A percentile compares a stretch with the other conserved stretches of the same genome.
Conservation (phyloP, 129 eudicot genomes). For the Silybum marianum region DNA sequence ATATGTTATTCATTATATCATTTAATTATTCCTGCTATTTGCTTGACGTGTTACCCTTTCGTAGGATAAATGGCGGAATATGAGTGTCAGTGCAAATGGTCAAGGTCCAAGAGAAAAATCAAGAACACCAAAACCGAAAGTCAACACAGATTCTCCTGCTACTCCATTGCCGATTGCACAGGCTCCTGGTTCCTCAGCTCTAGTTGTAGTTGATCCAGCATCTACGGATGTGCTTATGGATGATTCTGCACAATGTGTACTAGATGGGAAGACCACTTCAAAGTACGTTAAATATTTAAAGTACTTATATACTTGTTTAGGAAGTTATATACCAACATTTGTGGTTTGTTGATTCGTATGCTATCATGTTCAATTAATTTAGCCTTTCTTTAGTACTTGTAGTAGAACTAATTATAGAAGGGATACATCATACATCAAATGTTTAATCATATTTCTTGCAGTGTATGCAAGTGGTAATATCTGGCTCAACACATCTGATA, state of each 20-base stretch:
- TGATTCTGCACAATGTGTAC: conserved; percentile 52
- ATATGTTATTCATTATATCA: not conserved
- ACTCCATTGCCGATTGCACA: conserved; percentile 41
- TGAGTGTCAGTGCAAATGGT: conserved; percentile 75
- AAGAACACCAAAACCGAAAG: conserved; percentile 56
- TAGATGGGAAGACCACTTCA: conserved; percentile 63
- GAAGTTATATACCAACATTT: not conserved
- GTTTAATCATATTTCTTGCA: not conserved
- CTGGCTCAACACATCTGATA: conserved; percentile 10
- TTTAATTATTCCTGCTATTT: not conserved
- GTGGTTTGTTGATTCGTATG: not conserved
- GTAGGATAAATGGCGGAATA: conserved; percentile 93
- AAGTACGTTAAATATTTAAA: conserved; percentile 40
- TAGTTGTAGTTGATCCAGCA: conserved; percentile 40
- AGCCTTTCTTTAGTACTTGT: not conserved
- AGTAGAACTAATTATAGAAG: not conserved
- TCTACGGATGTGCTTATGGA: conserved; percentile 46
- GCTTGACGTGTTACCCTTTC: not conserved
- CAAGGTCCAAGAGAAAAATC: conserved; percentile 76
- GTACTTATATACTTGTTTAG: not conserved
- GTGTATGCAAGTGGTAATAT: conserved; percentile 1
- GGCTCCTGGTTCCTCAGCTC: conserved; percentile 40
- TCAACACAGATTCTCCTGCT: conserved; percentile 50
- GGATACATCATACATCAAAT: not conserved
- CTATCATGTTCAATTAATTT: not conserved